phyloP scores from a whole-genome alignment of 108 stramenopile genomes.

The Cyclotella distinguenda region DNA sequence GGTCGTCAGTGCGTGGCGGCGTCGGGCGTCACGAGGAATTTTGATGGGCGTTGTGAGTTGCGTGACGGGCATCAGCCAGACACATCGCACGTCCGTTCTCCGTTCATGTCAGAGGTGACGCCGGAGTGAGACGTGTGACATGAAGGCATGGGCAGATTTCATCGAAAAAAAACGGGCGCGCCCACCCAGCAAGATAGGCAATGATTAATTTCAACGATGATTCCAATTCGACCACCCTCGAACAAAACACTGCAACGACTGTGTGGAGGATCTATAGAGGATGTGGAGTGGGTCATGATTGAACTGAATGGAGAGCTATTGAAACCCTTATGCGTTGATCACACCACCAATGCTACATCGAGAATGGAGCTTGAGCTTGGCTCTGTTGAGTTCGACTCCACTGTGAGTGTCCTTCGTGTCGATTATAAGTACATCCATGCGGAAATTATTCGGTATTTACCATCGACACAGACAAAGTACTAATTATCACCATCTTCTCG shows the following conservation, averaged over 20 bases:
- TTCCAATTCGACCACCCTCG: constrained; percentile 31
- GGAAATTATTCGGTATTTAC: neutral
- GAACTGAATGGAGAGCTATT: constrained; percentile 76
- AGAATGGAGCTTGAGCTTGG: constrained; percentile 2
- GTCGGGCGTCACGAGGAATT: neutral
- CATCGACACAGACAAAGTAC: neutral
- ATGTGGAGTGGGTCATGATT: constrained; percentile 69
- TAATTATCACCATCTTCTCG: neutral
- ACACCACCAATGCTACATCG: neutral
- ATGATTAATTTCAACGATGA: no score
- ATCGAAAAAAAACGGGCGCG: no score
- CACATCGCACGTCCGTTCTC: no score
- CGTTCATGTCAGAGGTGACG: no score
- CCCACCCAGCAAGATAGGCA: no score
- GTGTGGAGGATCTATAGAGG: constrained; percentile 18
- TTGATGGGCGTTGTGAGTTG: neutral
- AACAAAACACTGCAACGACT: constrained; percentile 1
- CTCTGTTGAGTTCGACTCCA: constrained; percentile 2
- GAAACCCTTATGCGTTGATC: constrained; percentile 38
- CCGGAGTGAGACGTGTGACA: no score
- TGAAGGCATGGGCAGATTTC: no score
- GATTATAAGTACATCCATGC: neutral
- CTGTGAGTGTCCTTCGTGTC: neutral
- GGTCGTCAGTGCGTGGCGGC: neutral
- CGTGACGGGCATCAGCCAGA: neutral